These are phyloP conservation scores for Fusarium compactum DNA, from an alignment of 2,329 filamentous ascomycete genomes.

Conservation along the genomic window DNA sequence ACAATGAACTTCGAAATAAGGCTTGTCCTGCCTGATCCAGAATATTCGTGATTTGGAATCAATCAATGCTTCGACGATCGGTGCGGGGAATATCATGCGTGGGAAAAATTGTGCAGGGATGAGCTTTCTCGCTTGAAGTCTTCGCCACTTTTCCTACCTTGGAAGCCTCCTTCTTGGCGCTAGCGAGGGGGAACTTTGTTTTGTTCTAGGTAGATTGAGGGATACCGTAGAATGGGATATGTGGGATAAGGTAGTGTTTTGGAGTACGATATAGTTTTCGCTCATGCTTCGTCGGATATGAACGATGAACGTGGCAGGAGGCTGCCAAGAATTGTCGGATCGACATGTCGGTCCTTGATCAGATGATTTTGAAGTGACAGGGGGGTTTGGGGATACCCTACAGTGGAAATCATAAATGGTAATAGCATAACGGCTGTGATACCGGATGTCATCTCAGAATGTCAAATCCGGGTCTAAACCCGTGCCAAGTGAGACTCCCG, in stretches of 20 bases:
- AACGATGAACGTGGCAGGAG: not conserved
- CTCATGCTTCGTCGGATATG: not conserved
- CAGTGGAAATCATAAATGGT: not conserved
- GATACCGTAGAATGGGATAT: not conserved
- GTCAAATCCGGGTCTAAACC: not conserved
- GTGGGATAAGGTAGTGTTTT: not conserved
- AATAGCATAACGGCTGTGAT: not conserved
- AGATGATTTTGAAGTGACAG: not conserved
- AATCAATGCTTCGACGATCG: conserved; percentile 15
- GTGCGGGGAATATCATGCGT: conserved; percentile 19
- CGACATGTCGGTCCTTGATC: not conserved
- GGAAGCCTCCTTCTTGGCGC: not conserved
- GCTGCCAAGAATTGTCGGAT: not conserved
- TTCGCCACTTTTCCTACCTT: conserved; percentile 11
- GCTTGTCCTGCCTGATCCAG: not conserved
- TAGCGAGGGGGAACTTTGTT: conserved; percentile 1
- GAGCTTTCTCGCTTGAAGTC: conserved; percentile 6
- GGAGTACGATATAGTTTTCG: not conserved
- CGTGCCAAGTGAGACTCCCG: not conserved
- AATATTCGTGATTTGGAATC: conserved; percentile 31
- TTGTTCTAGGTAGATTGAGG: not conserved
- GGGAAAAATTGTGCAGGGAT: not conserved
- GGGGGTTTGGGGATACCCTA: not conserved
- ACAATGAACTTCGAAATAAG: no score
- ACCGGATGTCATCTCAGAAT: not conserved